Evolutionary conservation across 1,284 basidiomycete genomes (phyloP).

Genomic region (Phellopilus nigrolimitatus): DNA sequence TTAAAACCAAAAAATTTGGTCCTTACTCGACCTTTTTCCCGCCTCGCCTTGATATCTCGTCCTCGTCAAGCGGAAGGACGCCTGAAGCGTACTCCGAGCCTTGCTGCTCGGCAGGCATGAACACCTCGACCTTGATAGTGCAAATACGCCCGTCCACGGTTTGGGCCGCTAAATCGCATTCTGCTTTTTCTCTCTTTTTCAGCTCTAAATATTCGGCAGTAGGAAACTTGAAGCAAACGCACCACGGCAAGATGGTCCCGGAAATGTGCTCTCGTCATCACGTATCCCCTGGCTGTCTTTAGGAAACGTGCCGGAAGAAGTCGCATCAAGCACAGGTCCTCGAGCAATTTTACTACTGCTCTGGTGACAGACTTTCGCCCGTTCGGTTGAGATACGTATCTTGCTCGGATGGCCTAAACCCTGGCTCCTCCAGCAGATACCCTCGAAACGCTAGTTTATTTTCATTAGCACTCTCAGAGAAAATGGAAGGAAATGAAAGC

Average conservation of each 20-base stretch:
- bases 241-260: background rate
- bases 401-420: conserved; percentile 9
- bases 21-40: conserved; percentile 1
- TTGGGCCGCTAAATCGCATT: background rate
- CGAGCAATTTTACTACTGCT: no score
- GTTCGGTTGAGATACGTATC: conserved; percentile 11
- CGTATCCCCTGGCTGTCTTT: no score
- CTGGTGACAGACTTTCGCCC: background rate
- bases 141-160: background rate
- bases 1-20: background rate
- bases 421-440: conserved; percentile 9
- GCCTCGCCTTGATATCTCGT: background rate
- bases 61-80: background rate
- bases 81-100: background rate
- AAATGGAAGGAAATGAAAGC: background rate
- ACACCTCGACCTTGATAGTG: conserved; percentile 15
- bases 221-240: background rate
- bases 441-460: background rate
- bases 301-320: background rate
- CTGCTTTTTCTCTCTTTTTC: background rate
- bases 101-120: background rate
- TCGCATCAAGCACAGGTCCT: no score
- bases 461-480: background rate
- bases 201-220: background rate
- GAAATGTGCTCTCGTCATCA: background rate